A percentile compares a stretch with the other conserved stretches of the same genome.
phyloP scores from a whole-genome alignment of 306 rosid genomes.

The Castanea sativa region DNA sequence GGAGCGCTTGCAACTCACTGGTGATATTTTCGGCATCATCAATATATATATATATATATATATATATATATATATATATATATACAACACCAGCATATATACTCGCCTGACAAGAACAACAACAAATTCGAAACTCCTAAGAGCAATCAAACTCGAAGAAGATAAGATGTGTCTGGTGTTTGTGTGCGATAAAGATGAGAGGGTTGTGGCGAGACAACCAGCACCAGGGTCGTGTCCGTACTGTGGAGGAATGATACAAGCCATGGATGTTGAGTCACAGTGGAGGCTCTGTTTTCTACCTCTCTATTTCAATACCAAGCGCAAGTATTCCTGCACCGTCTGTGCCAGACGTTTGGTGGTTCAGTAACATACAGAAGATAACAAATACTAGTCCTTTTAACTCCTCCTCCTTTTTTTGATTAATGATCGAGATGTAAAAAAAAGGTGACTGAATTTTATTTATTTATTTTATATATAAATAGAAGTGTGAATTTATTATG shows the following conservation, averaged over 20 bases:
- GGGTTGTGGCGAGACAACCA: slow-evolving; percentile 59
- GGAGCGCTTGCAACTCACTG: no score
- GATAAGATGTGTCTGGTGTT: slow-evolving; percentile 77
- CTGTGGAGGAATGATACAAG: slow-evolving; percentile 82
- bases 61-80: no score
- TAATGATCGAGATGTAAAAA: not conserved
- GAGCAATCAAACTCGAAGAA: not conserved
- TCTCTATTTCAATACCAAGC: slow-evolving; percentile 53
- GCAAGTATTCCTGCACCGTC: slow-evolving; percentile 57
- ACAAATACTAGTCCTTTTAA: not conserved
- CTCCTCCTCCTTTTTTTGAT: not conserved
- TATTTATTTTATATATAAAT: no score
- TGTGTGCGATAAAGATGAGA: slow-evolving; percentile 71
- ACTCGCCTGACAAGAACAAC: no score
- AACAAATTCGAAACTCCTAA: not conserved
- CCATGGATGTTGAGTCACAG: slow-evolving; percentile 51
- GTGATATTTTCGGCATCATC: no score
- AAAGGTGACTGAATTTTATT: not conserved
- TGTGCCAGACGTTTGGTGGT: slow-evolving; percentile 44
- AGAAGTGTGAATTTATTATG: no score
- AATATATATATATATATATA: no score
- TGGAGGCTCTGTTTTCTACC: slow-evolving; percentile 85
- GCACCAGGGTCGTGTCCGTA: slow-evolving; percentile 77
- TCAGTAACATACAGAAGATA: slow-evolving; percentile 2
- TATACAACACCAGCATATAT: not conserved